A percentile compares a stretch with the other conserved stretches of the same genome.
phyloP scores from a whole-genome alignment of 108 stramenopile species.

The Aurantiochytrium sp. region DNA sequence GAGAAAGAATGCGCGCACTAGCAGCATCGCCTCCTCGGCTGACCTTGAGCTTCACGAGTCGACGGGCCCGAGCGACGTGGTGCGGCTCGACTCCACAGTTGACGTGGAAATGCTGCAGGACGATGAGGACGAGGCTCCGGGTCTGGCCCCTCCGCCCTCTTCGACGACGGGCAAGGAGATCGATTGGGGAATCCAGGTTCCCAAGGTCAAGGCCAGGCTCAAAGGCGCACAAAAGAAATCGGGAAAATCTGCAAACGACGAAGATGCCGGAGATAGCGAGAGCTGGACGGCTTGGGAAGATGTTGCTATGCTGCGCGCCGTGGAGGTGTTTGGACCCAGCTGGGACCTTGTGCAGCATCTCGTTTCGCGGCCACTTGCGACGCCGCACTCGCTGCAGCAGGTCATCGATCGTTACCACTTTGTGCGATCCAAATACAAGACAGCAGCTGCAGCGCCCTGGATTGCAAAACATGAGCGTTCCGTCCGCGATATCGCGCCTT shows the following conservation, averaged over 20 bases:
- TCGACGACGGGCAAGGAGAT: background rate
- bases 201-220: background rate
- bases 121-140: background rate
- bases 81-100: background rate
- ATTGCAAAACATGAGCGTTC: background rate
- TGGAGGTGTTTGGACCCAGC: background rate
- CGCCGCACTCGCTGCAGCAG: background rate
- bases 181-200: background rate
- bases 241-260: background rate
- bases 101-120: background rate
- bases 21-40: background rate
- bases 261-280: background rate
- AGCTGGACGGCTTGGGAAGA: background rate
- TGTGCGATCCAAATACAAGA: background rate
- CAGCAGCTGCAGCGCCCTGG: background rate
- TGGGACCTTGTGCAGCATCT: background rate
- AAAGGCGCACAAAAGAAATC: background rate
- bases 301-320: background rate
- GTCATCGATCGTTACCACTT: background rate
- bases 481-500: background rate
- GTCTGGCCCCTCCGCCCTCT: background rate
- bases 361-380: background rate
- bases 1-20: background rate
- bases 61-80: background rate
- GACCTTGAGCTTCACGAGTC: background rate